Evolutionary conservation across 1,284 basidiomycete species (phyloP), one percentile per base, ranked within the genome.

Genomic region (Limonomyces culmigenus): DNA sequence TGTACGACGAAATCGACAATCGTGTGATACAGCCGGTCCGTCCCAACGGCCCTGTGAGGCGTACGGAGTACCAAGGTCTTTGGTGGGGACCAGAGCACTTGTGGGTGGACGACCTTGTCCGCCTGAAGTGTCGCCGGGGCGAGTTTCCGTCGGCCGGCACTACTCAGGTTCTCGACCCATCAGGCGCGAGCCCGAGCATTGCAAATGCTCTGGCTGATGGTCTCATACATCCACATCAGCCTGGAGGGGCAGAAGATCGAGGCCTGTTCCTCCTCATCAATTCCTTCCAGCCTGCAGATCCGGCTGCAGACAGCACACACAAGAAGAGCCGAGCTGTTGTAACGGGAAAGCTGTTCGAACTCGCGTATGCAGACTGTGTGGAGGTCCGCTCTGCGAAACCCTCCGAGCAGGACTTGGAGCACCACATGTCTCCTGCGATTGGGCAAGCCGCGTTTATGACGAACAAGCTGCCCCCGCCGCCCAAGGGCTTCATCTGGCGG

Each of bases 1-100:
- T n/a, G 75, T 33, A 16, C 32, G 15, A 11, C 8, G 4, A 33
- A 17, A 17, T 33, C 38, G 12, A 27, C 33, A 15, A n/a, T 14
- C 15, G 11, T 21, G 15, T 15, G 17, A 34, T 10, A 34, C 21
- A 23, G 18, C 17, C 17, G 15, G 8, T 4, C 21, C 27, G 14
- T 23, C n/a, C 11, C 21, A 31, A 5, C 21, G 16, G 14, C 16
- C 10, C 10, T 8, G n/a, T 8, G 8, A 27, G 23, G 23, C 73
- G 77, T 45, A 63, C 53, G 25, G 63, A 70, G 27, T 83, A 69
- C 51, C 81, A 89, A 51, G 86, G 86, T 1, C 48, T 89, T 11
- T 91, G 83, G 83, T 84, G 79, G 75, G 87, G 86, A 6, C 69
- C 76, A 1, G 87, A 91, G 50, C 68, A 83, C n/a, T 78, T 91